Evolutionary conservation across 345 rosid genomes (phyloP).

Genomic region (Toxicodendron radicans): DNA sequence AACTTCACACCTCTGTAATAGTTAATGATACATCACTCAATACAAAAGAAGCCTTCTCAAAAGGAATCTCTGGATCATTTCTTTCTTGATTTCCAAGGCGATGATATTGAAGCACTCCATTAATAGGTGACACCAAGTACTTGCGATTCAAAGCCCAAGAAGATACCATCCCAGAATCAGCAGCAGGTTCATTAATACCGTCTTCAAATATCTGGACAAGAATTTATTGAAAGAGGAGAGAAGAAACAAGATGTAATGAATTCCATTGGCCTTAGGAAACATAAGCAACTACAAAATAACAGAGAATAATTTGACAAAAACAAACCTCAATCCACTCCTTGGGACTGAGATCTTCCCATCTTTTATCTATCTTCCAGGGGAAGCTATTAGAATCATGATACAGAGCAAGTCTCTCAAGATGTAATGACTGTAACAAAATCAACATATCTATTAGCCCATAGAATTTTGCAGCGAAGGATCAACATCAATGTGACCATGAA

Average conservation of each 20-base stretch:
- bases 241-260: slow-evolving; percentile 1
- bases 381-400: slow-evolving; percentile 85
- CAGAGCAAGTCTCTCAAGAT: slow-evolving; percentile 89
- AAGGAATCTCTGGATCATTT: slow-evolving; percentile 84
- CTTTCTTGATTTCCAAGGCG: slow-evolving; percentile 97
- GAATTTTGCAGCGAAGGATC: slow-evolving; percentile 14
- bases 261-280: slow-evolving; percentile 1
- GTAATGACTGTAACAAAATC: slow-evolving; percentile 69
- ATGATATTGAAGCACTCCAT: slow-evolving; percentile 89
- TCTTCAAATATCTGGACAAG: slow-evolving; percentile 84
- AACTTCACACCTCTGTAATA: slow-evolving; percentile 67
- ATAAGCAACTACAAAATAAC: background rate
- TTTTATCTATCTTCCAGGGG: slow-evolving; percentile 82
- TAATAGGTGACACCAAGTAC: slow-evolving; percentile 86
- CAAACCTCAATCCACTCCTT: slow-evolving; percentile 95
- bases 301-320: slow-evolving; percentile 20
- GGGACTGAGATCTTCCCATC: slow-evolving; percentile 91
- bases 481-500: background rate
- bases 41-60: slow-evolving; percentile 85
- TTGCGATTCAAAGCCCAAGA: slow-evolving; percentile 76
- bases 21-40: slow-evolving; percentile 81
- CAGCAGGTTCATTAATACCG: slow-evolving; percentile 73
- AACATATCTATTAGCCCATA: slow-evolving; percentile 29
- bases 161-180: slow-evolving; percentile 42
- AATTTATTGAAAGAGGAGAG: slow-evolving; percentile 10